Percentiles rank a stretch among this genome's conserved stretches.
phyloP scores from a whole-genome alignment of 805 yeast genomes.

The Candida namnaoensis region DNA sequence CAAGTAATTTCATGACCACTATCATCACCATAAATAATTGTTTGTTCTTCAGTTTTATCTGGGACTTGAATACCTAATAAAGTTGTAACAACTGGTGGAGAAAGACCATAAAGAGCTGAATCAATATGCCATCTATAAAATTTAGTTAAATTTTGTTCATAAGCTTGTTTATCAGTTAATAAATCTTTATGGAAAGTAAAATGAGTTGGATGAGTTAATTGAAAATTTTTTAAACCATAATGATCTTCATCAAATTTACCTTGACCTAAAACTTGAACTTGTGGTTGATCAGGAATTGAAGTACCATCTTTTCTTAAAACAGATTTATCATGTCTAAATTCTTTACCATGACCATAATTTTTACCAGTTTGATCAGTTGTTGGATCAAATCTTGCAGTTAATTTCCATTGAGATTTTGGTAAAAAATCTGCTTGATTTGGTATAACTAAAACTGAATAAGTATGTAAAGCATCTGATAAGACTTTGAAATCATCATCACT shows the following conservation, averaged over 20 bases:
- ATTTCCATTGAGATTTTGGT: constrained; percentile 67
- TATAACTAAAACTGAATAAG: constrained; percentile 63
- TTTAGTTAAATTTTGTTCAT: constrained; percentile 54
- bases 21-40: constrained; percentile 52
- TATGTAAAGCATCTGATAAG: constrained; percentile 57
- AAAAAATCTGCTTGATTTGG: constrained; percentile 61
- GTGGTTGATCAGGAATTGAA: constrained; percentile 76
- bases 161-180: constrained; percentile 56
- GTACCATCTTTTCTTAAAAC: constrained; percentile 76
- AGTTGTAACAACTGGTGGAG: constrained; percentile 85
- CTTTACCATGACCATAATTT: constrained; percentile 80
- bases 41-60: constrained; percentile 51
- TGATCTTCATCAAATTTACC: constrained; percentile 59
- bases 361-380: constrained; percentile 40
- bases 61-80: constrained; percentile 80
- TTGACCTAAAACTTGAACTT: constrained; percentile 85
- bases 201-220: constrained; percentile 79
- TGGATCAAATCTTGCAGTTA: constrained; percentile 77
- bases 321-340: constrained; percentile 54
- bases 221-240: constrained; percentile 44
- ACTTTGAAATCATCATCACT: constrained; percentile 54
- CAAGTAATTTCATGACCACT: constrained; percentile 55
- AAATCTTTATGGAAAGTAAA: constrained; percentile 67
- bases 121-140: constrained; percentile 94
- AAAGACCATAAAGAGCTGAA: constrained; percentile 76